Base-by-base conservation (phyloP, 2,329 filamentous ascomycete species). In the Shiraia sp. region DNA sequence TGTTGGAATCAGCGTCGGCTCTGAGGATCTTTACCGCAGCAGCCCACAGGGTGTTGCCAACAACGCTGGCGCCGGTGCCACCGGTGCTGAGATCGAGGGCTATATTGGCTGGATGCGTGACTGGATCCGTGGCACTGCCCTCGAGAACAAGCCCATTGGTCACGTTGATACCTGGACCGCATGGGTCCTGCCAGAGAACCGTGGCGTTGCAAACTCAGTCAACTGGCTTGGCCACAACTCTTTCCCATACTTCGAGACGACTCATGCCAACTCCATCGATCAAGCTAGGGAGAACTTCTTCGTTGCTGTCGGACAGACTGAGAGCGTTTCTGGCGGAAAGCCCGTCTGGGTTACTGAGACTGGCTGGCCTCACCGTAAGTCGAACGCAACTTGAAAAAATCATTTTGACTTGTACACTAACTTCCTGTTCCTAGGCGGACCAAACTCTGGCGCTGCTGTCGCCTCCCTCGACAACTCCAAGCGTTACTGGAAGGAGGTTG, bases 121-220 rank as follows among this genome's bases (percentile, higher is more conserved):
- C 12, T 75, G 80, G 53, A 79, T 93, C 61, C 63, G 78, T 14
- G 80, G 79, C 47, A 90, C 87, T 9, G 66, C 72, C 32, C 73
- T 87, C 10, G 73, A 77, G 32, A 70, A 71, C 28, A 78, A 75
- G 32, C 75, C 81, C 9, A 75, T 95, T 45, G 90, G 90, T 33
- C 90, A 95, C 70, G 89, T 95, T 61, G 90, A 95, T 66, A 95
- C 90, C 35, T 95, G 88, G 88, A 89, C 85, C 6, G 67, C 66
- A 0, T 71, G 59, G 79, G 81, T 82, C 61, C 88, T 93, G 67
- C 68, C 72, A 29, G 81, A 85, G 63, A 93, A 91, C 78, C 68
- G 72, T 34, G 81, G 78, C 25, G 82, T 95, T 43, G 81, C 87
- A 42, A 75, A 83, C 15, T 80, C 79, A 26, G 74, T 77, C 48